phyloP scores from a whole-genome alignment of 805 yeast genomes.

The Yarrowia sp. region DNA sequence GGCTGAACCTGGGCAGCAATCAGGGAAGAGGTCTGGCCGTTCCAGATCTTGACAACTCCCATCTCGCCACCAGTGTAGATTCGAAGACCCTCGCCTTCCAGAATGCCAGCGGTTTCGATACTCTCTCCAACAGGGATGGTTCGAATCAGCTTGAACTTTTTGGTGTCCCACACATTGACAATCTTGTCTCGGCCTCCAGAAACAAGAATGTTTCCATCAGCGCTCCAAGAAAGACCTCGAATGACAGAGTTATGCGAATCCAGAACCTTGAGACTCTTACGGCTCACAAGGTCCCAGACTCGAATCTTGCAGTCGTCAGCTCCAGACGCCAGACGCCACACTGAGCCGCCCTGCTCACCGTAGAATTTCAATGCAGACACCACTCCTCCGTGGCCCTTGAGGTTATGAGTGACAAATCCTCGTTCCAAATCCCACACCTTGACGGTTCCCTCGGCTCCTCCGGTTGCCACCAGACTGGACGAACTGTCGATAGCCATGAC shows the following conservation, averaged over 20 bases:
- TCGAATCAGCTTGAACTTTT: slow-evolving; percentile 52
- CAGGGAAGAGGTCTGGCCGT: slow-evolving; percentile 47
- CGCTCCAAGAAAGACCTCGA: slow-evolving; percentile 70
- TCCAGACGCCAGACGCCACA: slow-evolving; percentile 80
- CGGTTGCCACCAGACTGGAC: slow-evolving; percentile 83
- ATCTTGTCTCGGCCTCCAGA: slow-evolving; percentile 91
- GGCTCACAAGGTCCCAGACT: slow-evolving; percentile 63
- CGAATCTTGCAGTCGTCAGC: slow-evolving; percentile 54
- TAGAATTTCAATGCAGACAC: slow-evolving; percentile 70
- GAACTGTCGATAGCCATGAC: slow-evolving; percentile 74
- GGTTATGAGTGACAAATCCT: slow-evolving; percentile 80
- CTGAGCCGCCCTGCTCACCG: slow-evolving; percentile 59
- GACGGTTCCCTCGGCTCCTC: slow-evolving; percentile 90
- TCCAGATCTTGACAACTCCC: slow-evolving; percentile 66
- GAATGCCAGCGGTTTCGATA: slow-evolving; percentile 40
- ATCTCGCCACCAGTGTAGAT: slow-evolving; percentile 78
- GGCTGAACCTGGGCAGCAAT: slow-evolving; percentile 41
- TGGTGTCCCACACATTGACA: slow-evolving; percentile 55
- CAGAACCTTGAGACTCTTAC: slow-evolving; percentile 60
- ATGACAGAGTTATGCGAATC: slow-evolving; percentile 82
- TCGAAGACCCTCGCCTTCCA: slow-evolving; percentile 34
- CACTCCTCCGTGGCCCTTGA: slow-evolving; percentile 91
- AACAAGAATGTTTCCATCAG: slow-evolving; percentile 53
- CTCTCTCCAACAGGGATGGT: slow-evolving; percentile 68
- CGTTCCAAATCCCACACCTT: slow-evolving; percentile 90